A percentile compares a stretch with the other conserved stretches of the same genome.
Conservation (phyloP, 139 green algal genomes). For the Pleodorina starrii region DNA sequence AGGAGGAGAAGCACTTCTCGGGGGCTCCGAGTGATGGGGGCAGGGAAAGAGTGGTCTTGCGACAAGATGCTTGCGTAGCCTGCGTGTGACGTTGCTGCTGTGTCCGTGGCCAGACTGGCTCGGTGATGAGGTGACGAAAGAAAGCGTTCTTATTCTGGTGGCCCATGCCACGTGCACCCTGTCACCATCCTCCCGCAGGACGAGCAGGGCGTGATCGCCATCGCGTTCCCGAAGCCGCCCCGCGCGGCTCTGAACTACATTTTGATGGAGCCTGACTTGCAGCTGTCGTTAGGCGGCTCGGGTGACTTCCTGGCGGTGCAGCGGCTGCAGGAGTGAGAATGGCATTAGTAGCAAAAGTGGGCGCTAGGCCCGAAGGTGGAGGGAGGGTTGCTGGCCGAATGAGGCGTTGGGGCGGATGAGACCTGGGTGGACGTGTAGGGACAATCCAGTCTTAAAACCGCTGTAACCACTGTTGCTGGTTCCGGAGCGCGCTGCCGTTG, state of each 20-base stretch:
- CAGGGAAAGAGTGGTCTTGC: background rate
- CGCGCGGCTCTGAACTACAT: background rate
- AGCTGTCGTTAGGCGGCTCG: constrained; percentile 1
- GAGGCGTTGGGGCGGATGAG: too few species aligned
- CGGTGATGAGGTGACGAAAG: background rate
- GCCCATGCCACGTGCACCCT: background rate
- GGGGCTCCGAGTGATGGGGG: background rate
- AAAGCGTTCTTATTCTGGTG: background rate
- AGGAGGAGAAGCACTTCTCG: background rate
- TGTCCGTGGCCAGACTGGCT: too few species aligned
- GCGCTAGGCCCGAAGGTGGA: too few species aligned
- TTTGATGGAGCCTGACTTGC: constrained; percentile 11
- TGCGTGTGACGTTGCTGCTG: background rate
- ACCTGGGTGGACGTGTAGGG: too few species aligned
- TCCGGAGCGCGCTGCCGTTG: too few species aligned
- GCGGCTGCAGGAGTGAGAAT: background rate
- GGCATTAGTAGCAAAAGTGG: too few species aligned
- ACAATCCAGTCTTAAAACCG: too few species aligned
- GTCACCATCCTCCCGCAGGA: background rate
- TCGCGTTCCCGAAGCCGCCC: background rate
- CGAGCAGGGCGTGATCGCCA: too few species aligned
- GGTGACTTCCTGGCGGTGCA: background rate
- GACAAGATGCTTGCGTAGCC: background rate
- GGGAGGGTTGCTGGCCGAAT: too few species aligned
- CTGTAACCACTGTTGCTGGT: too few species aligned